Evolutionary conservation across 192 early-diverging fungal species (phyloP).

Genomic region (Borealophlyctis nickersoniae): DNA sequence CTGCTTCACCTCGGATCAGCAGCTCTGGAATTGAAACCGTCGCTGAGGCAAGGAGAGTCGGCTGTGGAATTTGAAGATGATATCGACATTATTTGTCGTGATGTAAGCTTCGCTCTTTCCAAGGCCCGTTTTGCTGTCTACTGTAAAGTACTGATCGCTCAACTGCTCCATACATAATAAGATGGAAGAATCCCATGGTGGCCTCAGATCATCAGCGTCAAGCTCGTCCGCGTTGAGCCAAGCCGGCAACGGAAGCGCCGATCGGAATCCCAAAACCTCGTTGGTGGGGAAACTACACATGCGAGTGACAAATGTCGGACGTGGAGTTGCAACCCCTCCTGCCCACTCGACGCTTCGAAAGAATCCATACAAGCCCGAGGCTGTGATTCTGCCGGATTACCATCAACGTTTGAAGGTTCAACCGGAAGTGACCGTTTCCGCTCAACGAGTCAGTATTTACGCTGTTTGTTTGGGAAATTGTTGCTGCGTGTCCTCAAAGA

Average conservation of each 20-base stretch:
- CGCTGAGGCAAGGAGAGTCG: constrained; percentile 26
- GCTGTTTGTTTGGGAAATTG: too few relatives aligned
- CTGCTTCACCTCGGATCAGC: constrained; percentile 40
- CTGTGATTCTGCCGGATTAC: constrained; percentile 27
- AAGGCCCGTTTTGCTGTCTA: background rate
- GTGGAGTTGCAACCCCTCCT: background rate
- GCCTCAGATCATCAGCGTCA: constrained; percentile 25
- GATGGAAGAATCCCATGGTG: background rate
- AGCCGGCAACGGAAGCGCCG: constrained; percentile 8
- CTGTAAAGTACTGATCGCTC: too few relatives aligned
- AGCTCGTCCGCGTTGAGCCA: constrained; percentile 17
- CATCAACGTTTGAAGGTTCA: constrained; percentile 15
- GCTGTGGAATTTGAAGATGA: constrained; percentile 39
- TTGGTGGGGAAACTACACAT: constrained; percentile 33
- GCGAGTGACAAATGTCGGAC: constrained; percentile 29
- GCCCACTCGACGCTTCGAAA: constrained; percentile 14
- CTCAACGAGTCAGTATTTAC: constrained; percentile 21
- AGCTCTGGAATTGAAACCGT: constrained; percentile 24
- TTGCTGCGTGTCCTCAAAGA: too few relatives aligned
- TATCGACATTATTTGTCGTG: constrained; percentile 32
- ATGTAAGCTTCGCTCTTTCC: background rate
- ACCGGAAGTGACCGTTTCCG: constrained; percentile 12
- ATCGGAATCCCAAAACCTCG: constrained; percentile 2
- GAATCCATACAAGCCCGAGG: constrained; percentile 25
- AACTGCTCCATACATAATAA: background rate